Conservation (phyloP, 2,329 filamentous ascomycete species). For the Scolecobasidium constrictum region DNA sequence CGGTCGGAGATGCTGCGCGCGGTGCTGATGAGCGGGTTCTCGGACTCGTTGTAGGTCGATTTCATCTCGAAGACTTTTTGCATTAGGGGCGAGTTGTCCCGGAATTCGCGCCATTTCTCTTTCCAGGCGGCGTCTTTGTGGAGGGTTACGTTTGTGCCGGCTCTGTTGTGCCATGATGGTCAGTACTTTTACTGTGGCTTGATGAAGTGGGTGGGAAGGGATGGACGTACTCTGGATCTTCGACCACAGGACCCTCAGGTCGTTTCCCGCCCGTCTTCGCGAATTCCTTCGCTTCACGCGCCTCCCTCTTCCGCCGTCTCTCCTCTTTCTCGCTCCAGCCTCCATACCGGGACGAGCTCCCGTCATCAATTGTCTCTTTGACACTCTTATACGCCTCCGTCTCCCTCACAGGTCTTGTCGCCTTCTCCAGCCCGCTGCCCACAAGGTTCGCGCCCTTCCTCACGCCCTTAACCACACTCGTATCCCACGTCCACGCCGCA, state of each 20-base stretch:
- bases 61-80: conserved; percentile 82
- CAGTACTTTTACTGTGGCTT: too few relatives aligned
- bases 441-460: conserved; percentile 78
- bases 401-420: conserved; percentile 85
- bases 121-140: conserved; percentile 98
- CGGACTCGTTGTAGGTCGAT: conserved; percentile 85
- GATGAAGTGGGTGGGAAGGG: conserved; percentile 1
- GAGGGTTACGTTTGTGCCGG: conserved; percentile 84
- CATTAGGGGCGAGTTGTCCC: conserved; percentile 77
- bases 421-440: conserved; percentile 80
- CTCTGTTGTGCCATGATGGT: conserved; percentile 55
- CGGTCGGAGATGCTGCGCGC: conserved; percentile 89
- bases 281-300: conserved; percentile 53
- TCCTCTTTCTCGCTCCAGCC: conserved; percentile 97
- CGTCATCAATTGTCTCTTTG: conserved; percentile 93
- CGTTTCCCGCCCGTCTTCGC: conserved; percentile 38
- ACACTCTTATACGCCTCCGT: conserved; percentile 90
- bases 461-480: conserved; percentile 80
- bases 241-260: conserved; percentile 53
- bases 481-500: conserved; percentile 96
- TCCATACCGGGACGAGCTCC: conserved; percentile 89
- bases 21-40: conserved; percentile 89
- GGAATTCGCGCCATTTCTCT: conserved; percentile 95
- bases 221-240: conserved; percentile 78
- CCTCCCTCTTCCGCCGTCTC: conserved; percentile 66